phyloP scores from a whole-genome alignment of 2,329 filamentous ascomycete genomes.

The Talaromyces sp. region DNA sequence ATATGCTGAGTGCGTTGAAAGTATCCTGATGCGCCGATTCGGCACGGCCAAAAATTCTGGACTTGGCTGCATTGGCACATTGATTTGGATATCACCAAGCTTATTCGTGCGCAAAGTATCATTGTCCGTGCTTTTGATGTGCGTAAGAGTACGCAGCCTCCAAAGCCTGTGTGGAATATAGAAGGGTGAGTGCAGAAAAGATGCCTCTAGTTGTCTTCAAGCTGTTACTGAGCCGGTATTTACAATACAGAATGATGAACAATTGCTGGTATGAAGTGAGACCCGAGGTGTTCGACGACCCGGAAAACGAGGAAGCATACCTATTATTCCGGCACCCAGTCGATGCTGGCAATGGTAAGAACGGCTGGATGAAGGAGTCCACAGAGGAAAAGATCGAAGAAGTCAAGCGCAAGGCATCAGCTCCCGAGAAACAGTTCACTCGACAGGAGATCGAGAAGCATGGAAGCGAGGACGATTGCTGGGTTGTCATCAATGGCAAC shows the following conservation, averaged over 20 bases:
- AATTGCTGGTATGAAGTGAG: constrained; percentile 47
- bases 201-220: neutral
- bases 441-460: constrained; percentile 51
- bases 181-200: constrained; percentile 28
- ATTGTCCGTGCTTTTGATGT: constrained; percentile 45
- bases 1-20: constrained; percentile 10
- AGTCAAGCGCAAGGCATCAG: constrained; percentile 39
- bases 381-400: constrained; percentile 40
- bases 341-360: constrained; percentile 38
- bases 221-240: neutral
- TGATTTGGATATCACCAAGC: constrained; percentile 41
- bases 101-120: constrained; percentile 40
- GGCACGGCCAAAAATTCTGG: constrained; percentile 51
- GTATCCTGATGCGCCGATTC: constrained; percentile 44
- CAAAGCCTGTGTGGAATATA: constrained; percentile 43
- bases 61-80: constrained; percentile 50
- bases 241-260: constrained; percentile 46
- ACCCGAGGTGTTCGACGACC: constrained; percentile 30
- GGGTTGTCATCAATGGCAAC: constrained; percentile 49
- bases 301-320: constrained; percentile 23
- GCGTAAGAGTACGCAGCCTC: constrained; percentile 47
- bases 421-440: constrained; percentile 48
- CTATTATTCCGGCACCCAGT: constrained; percentile 44
- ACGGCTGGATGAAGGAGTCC: constrained; percentile 49
- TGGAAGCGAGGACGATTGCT: constrained; percentile 43